A percentile compares a stretch with the other conserved stretches of the same genome.
Conservation (phyloP, 768 basidiomycete species). For the Xerocomus potaroensis region DNA sequence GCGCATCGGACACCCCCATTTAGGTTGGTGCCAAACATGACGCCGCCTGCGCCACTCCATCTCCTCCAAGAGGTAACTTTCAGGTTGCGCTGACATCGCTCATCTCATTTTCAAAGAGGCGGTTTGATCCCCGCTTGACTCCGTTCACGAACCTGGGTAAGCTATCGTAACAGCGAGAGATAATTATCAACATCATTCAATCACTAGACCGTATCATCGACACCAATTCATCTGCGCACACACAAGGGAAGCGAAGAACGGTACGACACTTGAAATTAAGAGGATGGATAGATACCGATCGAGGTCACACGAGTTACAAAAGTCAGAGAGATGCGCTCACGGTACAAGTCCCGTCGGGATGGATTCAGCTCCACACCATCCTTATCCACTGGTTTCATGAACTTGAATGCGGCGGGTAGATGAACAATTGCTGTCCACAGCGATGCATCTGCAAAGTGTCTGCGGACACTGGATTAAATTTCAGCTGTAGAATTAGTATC, state of each 20-base stretch:
- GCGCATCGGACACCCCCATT: background rate
- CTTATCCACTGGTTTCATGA: slow-evolving; percentile 26
- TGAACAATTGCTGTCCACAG: slow-evolving; percentile 31
- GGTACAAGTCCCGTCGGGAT: slow-evolving; percentile 24
- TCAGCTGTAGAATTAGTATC: slow-evolving; percentile 2
- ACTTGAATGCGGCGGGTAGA: slow-evolving; percentile 27
- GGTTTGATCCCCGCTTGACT: too few species aligned
- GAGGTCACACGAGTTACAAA: slow-evolving; percentile 2
- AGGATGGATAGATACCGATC: slow-evolving; percentile 20
- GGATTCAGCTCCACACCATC: slow-evolving; percentile 25
- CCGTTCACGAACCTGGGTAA: too few species aligned
- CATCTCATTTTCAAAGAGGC: too few species aligned
- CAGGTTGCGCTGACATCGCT: background rate
- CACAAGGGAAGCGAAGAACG: slow-evolving; percentile 15
- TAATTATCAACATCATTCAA: slow-evolving; percentile 5
- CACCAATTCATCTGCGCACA: slow-evolving; percentile 13
- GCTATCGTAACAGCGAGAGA: too few species aligned
- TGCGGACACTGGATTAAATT: slow-evolving; percentile 18
- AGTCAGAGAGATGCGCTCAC: slow-evolving; percentile 13
- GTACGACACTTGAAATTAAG: slow-evolving; percentile 28
- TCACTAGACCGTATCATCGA: slow-evolving; percentile 7
- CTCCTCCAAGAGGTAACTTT: background rate
- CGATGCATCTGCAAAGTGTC: slow-evolving; percentile 30
- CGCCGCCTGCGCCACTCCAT: too few species aligned
- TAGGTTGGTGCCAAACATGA: background rate